phyloP scores from a whole-genome alignment of 768 basidiomycete genomes.

The Phaeotremella fagi region DNA sequence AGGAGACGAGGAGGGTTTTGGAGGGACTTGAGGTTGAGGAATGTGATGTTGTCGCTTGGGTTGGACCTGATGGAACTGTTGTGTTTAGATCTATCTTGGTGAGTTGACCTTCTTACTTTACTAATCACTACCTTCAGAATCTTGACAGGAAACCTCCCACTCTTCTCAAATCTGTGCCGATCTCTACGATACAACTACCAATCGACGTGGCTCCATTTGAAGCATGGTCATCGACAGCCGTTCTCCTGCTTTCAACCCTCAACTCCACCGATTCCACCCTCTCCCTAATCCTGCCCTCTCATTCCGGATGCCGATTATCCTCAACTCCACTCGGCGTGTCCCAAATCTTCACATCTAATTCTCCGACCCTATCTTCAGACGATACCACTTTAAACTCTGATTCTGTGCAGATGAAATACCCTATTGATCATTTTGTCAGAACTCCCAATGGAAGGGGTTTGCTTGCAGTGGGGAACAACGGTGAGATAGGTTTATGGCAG shows the following conservation, averaged over 20 bases:
- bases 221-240: no score
- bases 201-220: no score
- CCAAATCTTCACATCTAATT: slow-evolving; percentile 3
- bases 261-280: slow-evolving; percentile 12
- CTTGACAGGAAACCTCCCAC: slow-evolving; percentile 78
- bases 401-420: slow-evolving; percentile 21
- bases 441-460: slow-evolving; percentile 47
- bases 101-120: slow-evolving; percentile 4
- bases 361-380: slow-evolving; percentile 10
- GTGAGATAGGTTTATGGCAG: slow-evolving; percentile 37
- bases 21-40: slow-evolving; percentile 26
- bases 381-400: slow-evolving; percentile 1
- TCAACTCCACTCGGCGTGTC: neutral
- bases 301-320: slow-evolving; percentile 1
- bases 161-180: slow-evolving; percentile 29
- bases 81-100: slow-evolving; percentile 32
- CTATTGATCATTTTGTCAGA: slow-evolving; percentile 29
- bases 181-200: neutral
- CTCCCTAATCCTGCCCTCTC: neutral
- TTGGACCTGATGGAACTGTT: slow-evolving; percentile 26
- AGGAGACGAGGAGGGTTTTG: slow-evolving; percentile 22
- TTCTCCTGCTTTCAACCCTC: neutral
- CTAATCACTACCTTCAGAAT: slow-evolving; percentile 56
- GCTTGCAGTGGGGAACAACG: slow-evolving; percentile 28
- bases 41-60: slow-evolving; percentile 38